phyloP scores from a whole-genome alignment of 1,139 yeast species.

The Magnusiomyces sp. region DNA sequence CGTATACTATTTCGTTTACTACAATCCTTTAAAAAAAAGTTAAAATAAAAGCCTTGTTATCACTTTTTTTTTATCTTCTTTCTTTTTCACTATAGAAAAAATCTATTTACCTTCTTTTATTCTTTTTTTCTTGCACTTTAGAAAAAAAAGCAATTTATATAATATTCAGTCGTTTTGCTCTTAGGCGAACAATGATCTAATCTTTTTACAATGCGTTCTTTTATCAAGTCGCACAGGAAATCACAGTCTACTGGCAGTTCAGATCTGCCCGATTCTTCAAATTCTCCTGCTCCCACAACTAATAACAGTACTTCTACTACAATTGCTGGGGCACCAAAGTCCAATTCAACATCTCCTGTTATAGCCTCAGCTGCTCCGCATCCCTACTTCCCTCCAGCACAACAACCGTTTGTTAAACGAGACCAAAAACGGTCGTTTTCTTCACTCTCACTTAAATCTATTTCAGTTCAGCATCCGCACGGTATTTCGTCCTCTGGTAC shows the following conservation, averaged over 20 bases:
- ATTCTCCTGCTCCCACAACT: background rate
- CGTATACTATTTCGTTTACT: no score
- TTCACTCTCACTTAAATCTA: background rate
- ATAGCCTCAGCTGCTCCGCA: background rate
- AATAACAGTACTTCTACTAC: background rate
- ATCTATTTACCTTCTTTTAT: no score
- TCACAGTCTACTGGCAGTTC: conserved; percentile 16
- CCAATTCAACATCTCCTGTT: background rate
- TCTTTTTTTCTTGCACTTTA: no score
- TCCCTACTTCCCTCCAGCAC: background rate
- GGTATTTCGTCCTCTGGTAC: conserved; percentile 2
- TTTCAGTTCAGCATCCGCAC: conserved; percentile 2
- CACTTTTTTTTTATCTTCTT: no score
- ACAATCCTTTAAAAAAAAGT: no score
- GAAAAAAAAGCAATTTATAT: no score
- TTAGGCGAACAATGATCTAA: no score
- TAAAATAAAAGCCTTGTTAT: no score
- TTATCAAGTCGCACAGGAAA: conserved; percentile 20
- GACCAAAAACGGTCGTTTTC: background rate
- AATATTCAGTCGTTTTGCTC: no score
- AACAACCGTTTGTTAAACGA: background rate
- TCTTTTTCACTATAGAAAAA: no score
- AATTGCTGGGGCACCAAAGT: background rate
- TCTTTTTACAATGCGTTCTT: conserved; percentile 18
- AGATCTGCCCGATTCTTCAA: background rate